Evolutionary conservation across 2,329 filamentous ascomycete species (phyloP).

Genomic region (Chrysoporthe austroafricana): DNA sequence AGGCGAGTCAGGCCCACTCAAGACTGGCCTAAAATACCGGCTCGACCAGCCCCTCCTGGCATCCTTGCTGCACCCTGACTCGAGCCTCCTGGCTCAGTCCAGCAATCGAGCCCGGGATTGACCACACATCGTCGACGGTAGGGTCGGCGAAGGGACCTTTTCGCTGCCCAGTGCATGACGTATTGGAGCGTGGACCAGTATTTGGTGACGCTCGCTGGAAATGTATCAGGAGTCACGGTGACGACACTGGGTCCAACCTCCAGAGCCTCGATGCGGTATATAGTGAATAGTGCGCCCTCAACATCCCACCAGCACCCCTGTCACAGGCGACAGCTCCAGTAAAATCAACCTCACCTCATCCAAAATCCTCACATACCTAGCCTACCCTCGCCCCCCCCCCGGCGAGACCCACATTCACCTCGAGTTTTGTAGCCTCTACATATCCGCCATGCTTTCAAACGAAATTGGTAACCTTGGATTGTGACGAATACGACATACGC

Average conservation of each 20-base stretch:
- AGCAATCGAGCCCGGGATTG: constrained; percentile 26
- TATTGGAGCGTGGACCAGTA: constrained; percentile 1
- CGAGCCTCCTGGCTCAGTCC: constrained; percentile 13
- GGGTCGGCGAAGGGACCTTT: constrained; percentile 13
- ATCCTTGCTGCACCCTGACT: constrained; percentile 24
- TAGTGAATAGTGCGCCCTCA: no score
- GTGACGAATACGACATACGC: no score
- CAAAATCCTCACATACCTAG: no score
- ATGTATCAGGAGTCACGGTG: neutral
- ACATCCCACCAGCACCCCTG: no score
- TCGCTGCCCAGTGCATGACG: constrained; percentile 20
- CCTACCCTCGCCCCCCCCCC: no score
- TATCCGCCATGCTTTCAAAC: neutral
- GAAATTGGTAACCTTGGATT: no score
- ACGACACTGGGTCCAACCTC: neutral
- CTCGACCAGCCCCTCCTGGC: constrained; percentile 13
- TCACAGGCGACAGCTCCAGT: no score
- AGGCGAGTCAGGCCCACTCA: constrained; percentile 26
- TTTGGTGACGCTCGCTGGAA: neutral
- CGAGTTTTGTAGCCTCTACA: no score
- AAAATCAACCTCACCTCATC: no score
- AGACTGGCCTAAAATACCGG: constrained; percentile 26
- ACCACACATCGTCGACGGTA: constrained; percentile 17
- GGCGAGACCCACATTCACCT: no score
- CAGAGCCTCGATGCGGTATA: neutral